These are phyloP conservation scores for Flaveria robusta DNA, from an alignment of 129 eudicot species.

Conservation along the genomic window DNA sequence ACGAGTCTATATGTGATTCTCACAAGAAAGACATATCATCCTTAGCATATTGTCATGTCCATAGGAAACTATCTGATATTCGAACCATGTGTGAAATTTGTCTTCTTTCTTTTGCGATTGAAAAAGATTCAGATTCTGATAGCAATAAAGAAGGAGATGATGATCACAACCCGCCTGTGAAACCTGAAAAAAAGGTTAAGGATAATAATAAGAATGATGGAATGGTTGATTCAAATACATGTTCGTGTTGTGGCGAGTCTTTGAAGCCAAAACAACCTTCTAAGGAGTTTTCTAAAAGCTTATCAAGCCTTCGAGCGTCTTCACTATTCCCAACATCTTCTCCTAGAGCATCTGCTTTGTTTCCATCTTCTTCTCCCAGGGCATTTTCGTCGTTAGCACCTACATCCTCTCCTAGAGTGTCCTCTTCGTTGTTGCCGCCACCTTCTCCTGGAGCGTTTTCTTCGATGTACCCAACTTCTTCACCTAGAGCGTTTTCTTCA, in stretches of 20 bases:
- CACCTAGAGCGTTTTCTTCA: conserved; percentile 28
- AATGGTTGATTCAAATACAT: conserved; percentile 18
- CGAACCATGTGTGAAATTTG: conserved; percentile 84
- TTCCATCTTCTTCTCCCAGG: conserved; percentile 29
- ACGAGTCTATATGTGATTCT: conserved; percentile 68
- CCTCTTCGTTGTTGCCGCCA: conserved; percentile 15
- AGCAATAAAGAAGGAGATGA: conserved; percentile 42
- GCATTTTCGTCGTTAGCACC: conserved; percentile 26
- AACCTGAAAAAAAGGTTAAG: conserved; percentile 29
- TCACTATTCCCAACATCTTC: conserved; percentile 37
- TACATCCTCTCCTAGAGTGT: conserved; percentile 31
- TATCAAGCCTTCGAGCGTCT: conserved; percentile 31
- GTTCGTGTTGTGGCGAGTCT: conserved; percentile 85
- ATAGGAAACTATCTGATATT: conserved; percentile 65
- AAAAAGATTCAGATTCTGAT: conserved; percentile 49
- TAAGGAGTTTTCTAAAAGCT: conserved; percentile 33
- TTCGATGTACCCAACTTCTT: conserved; percentile 27
- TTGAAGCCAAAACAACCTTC: conserved; percentile 42
- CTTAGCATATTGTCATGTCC: conserved; percentile 80
- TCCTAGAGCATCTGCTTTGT: conserved; percentile 43
- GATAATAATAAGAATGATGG: conserved; percentile 30
- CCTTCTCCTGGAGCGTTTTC: conserved; percentile 33
- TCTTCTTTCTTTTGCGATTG: conserved; percentile 74
- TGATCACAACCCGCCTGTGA: conserved; percentile 31
- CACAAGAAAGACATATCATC: conserved; percentile 86